Base-by-base conservation (phyloP, 2,329 filamentous ascomycete species). In the Cladosporium sphaerospermum region DNA sequence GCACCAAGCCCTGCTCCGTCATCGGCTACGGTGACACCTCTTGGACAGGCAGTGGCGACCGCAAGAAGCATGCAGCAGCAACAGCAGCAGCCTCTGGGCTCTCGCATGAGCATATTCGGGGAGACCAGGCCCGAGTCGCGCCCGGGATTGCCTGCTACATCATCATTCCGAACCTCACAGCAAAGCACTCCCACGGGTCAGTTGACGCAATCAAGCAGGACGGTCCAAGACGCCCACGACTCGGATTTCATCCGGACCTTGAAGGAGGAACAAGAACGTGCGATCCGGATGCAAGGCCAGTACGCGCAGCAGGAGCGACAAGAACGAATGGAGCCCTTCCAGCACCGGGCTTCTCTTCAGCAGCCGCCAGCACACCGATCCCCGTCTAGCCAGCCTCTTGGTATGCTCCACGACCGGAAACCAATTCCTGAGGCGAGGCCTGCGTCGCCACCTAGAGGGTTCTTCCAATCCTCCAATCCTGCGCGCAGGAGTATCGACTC, bases 181-280 rank as follows among this genome's bases (percentile, higher is more conserved):
- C 61, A 63, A 57, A 18, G 54, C 58, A 39, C 55, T 53, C 31
- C 59, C 58, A 41, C 53, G 55, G 11, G 57, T 41, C 61, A 62
- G 46, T 56, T 58, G 55, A 58, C 56, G 55, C 49, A 34, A 11
- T 51, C 46, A 31, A 55, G 49, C 56, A 51, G 34, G 18, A 54
- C 31, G 23, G 36, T 36, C 39, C 51, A 23, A 31, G 43, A 37
- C 50, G 56, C 56, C 10, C 54, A 54, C 13, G 61, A 64, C 50
- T 55, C 58, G 3, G 51, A 61, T 11, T 64, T 55, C 51, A 58
- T 67, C 18, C 56, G 57, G 16, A 59, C 57, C 18, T 52, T 69
- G 16, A 52, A 58, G 28, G 59, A 64, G 28, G 65, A 70, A 51
- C 66, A 66, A 52, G 62, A 67, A 37, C 59, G 61, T 16, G 67